Base-by-base conservation (phyloP, 2,329 filamentous ascomycete species). In the Didymella lethalis region DNA sequence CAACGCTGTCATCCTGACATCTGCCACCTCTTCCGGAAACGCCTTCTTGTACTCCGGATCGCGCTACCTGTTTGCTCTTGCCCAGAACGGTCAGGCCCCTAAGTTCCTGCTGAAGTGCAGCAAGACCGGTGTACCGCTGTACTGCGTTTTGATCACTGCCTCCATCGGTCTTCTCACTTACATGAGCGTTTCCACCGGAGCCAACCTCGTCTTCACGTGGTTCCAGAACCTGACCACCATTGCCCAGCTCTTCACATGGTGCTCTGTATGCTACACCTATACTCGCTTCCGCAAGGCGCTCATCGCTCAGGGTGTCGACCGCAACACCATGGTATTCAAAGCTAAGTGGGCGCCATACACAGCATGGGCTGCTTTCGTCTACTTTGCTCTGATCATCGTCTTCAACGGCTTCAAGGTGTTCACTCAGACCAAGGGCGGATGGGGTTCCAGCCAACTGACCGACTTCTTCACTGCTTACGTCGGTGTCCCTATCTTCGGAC, bases 1-100 rank as follows among this genome's bases (percentile, higher is more conserved):
- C 76, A 94, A 94, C 73, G 90, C 89, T 34, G 82, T 93, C 26
- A 88, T 93, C 65, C 82, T 93, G 64, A 90, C 88, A 0, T 90
- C 88, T 0, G 89, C 88, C 0, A 88, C 86, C 77, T 91, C 89
- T 0, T 83, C 89, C 0, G 87, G 85, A 0, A 92, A 92, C 65
- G 86, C 89, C 64, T 86, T 84, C 68, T 79, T 93, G 51, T 82
- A 83, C 67, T 80, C 81, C 2, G 82, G 81, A 11, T 84, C 82
- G 7, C 80, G 84, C 61, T 82, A 81, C 55, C 77, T 86, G 10
- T 85, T 83, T 63, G 77, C 75, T 59, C 69, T 81, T 40, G 79
- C 80, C 2, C 79, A 84, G 64, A 83, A 83, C 63, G 75, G 79
- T 3, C 83, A 85, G 63, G 84, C 84, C 1, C 84, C 84, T 2